These are phyloP conservation scores for Nitzschia inconspicua DNA, from an alignment of 108 stramenopile genomes.

Conservation along the genomic window DNA sequence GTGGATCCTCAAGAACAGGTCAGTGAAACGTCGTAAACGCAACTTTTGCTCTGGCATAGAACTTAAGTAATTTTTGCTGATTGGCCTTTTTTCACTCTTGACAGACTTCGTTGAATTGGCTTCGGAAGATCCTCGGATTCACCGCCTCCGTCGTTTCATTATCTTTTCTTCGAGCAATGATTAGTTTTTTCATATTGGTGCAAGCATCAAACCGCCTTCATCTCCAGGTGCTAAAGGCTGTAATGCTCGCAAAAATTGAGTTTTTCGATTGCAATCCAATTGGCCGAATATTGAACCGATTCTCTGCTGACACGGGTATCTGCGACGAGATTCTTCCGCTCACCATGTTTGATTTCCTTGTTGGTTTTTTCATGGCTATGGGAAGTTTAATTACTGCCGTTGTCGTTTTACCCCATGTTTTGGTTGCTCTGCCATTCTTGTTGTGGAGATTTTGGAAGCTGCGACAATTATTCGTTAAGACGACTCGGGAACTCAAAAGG, in stretches of 20 bases:
- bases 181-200: conserved; percentile 44
- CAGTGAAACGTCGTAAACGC: background rate
- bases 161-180: conserved; percentile 36
- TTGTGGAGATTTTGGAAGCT: conserved; percentile 66
- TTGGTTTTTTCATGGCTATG: conserved; percentile 47
- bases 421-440: conserved; percentile 57
- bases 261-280: conserved; percentile 88
- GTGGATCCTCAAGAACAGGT: conserved; percentile 35
- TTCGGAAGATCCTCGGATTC: conserved; percentile 45
- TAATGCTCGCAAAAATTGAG: conserved; percentile 67
- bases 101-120: conserved; percentile 14
- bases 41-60: background rate
- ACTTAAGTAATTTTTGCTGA: background rate
- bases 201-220: conserved; percentile 67
- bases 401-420: conserved; percentile 49
- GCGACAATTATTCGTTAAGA: conserved; percentile 51
- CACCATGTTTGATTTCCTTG: conserved; percentile 60
- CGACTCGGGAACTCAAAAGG: conserved; percentile 72
- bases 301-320: conserved; percentile 67
- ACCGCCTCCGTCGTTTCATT: conserved; percentile 34
- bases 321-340: conserved; percentile 65
- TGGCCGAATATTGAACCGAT: conserved; percentile 79
- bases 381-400: conserved; percentile 56
- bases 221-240: conserved; percentile 62
- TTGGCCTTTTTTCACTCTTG: background rate